A percentile compares a stretch with the other conserved stretches of the same genome.
These are phyloP conservation scores for Penicillium chermesinum DNA, from an alignment of 495 filamentous ascomycete genomes.

Conservation along the genomic window DNA sequence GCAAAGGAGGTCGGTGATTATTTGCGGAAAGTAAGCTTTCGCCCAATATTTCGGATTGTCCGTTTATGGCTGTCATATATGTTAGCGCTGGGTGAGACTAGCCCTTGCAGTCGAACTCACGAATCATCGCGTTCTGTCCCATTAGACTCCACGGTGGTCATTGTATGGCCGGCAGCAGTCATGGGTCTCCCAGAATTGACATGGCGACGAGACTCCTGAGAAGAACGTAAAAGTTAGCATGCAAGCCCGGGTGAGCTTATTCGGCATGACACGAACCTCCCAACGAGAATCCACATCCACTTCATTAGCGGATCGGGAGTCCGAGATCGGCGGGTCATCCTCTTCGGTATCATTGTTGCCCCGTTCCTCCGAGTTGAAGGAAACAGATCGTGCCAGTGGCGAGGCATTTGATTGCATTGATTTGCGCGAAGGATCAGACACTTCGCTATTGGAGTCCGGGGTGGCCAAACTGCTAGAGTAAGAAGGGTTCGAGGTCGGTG, in stretches of 20 bases:
- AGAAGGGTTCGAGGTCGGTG: slow-evolving; percentile 23
- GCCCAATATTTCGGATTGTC: slow-evolving; percentile 40
- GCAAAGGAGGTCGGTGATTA: slow-evolving; percentile 8
- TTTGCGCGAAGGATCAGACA: slow-evolving; percentile 33
- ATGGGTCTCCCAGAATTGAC: slow-evolving; percentile 32
- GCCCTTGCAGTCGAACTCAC: too few relatives aligned
- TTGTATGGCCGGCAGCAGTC: slow-evolving; percentile 33
- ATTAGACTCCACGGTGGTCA: slow-evolving; percentile 23
- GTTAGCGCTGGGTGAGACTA: too few relatives aligned
- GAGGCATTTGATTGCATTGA: slow-evolving; percentile 36
- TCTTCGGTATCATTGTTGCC: slow-evolving; percentile 16
- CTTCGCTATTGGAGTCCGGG: slow-evolving; percentile 39
- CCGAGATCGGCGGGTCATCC: slow-evolving; percentile 14
- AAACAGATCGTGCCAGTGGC: slow-evolving; percentile 36
- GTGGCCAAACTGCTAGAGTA: slow-evolving; percentile 28
- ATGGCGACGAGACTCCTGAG: slow-evolving; percentile 39
- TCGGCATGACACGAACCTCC: slow-evolving; percentile 26
- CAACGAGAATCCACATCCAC: slow-evolving; percentile 42
- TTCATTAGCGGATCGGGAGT: slow-evolving; percentile 35
- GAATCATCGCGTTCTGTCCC: slow-evolving; percentile 36
- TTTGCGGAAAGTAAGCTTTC: slow-evolving; percentile 33
- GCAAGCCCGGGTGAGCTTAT: not conserved
- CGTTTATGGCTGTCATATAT: slow-evolving; percentile 23
- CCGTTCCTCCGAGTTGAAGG: slow-evolving; percentile 32
- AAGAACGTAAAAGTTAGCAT: slow-evolving; percentile 15